Base-by-base conservation (phyloP, 179 eudicot species). In the Actinidia polygama region DNA sequence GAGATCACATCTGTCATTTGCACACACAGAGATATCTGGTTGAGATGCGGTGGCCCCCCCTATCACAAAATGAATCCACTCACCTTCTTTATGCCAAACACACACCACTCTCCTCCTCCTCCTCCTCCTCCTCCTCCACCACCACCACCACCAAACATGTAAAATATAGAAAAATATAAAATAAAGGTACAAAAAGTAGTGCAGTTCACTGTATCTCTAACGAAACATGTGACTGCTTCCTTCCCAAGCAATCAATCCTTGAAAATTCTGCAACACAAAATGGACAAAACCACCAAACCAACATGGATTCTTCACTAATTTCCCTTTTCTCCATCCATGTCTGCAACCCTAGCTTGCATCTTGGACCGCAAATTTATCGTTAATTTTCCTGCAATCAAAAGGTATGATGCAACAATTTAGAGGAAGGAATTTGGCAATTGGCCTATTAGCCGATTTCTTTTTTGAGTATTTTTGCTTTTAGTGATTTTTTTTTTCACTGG, bases 21-120 rank as follows among this genome's bases (percentile, higher is more conserved):
- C n/a, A n/a, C n/a, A n/a, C n/a, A n/a, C n/a, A n/a, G n/a, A n/a
- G n/a, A n/a, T n/a, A n/a, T n/a, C n/a, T n/a, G n/a, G n/a, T n/a
- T n/a, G n/a, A n/a, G n/a, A n/a, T n/a, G n/a, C n/a, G 55, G 70
- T 57, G 53, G 51, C 6, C 53, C 58, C 47, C 19, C 70, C 49
- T 12, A 46, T n/a, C 67, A 59, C 68, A 77, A 77, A 77, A 59
- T 46, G n/a, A 77, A 61, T 36, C 36, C 80, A 50, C 24, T n/a
- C 53, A 19, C 53, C 69, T 4, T n/a, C n/a, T n/a, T n/a, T n/a
- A n/a, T n/a, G n/a, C n/a, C n/a, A n/a, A 23, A 62, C 58, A 44
- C 63, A 44, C 24, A 78, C 21, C 40, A 21, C 47, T 68, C n/a
- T 59, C 19, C 79, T n/a, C n/a, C n/a, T n/a, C n/a, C n/a, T n/a